Conservation (phyloP, 2,329 filamentous ascomycete genomes). For the Claviceps humidiphila region DNA sequence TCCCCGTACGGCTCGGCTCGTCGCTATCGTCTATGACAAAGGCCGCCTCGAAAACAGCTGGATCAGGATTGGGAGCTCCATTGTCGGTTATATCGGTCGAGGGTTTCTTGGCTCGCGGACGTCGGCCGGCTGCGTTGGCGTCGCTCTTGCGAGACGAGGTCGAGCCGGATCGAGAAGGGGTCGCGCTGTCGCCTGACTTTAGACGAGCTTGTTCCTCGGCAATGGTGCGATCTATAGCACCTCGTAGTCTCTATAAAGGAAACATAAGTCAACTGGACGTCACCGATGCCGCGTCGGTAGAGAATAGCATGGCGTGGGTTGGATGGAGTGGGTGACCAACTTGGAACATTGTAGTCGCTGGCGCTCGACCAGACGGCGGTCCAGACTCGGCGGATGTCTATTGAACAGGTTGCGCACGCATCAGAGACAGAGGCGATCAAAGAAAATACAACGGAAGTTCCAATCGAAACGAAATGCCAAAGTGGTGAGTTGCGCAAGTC, state of each 20-base stretch:
- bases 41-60: constrained; percentile 73
- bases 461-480: too few species aligned
- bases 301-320: background rate
- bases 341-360: constrained; percentile 17
- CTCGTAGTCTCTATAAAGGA: constrained; percentile 51
- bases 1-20: constrained; percentile 45
- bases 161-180: constrained; percentile 26
- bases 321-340: constrained; percentile 10
- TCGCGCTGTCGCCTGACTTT: constrained; percentile 34
- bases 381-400: background rate
- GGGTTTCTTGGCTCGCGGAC: constrained; percentile 27
- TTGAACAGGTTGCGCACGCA: constrained; percentile 2
- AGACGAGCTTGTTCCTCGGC: constrained; percentile 84
- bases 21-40: constrained; percentile 82
- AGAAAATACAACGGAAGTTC: background rate
- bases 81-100: constrained; percentile 24
- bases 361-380: background rate
- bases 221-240: constrained; percentile 74
- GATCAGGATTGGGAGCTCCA: constrained; percentile 51
- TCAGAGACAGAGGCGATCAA: background rate
- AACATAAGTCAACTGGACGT: background rate
- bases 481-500: too few species aligned
- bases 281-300: background rate
- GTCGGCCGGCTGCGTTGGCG: constrained; percentile 15
- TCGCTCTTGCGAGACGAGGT: constrained; percentile 27